These are phyloP conservation scores for Cyclospora cayetanensis DNA, from an alignment of 169 alveolate genomes.

Conservation along the genomic window DNA sequence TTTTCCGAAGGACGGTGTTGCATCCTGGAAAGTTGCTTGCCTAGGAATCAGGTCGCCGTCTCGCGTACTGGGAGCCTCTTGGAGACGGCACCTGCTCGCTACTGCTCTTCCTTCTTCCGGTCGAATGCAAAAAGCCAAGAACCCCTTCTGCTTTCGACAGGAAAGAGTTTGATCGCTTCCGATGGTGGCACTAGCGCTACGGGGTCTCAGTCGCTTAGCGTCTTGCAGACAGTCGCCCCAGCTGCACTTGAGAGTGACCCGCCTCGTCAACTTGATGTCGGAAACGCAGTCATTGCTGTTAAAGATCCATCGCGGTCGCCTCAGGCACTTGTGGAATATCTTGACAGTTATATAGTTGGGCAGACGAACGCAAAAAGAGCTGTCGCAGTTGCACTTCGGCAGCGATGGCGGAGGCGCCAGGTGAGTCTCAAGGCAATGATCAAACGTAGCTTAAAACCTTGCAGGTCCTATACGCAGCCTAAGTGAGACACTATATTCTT, in stretches of 20 bases:
- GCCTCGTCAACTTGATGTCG: not conserved
- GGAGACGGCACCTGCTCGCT: not conserved
- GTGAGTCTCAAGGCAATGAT: not conserved
- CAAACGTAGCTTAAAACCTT: not conserved
- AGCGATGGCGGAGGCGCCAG: conserved; percentile 73
- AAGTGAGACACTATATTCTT: not conserved
- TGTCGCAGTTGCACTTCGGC: conserved; percentile 84
- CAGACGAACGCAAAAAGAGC: conserved; percentile 87
- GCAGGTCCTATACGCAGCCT: not conserved
- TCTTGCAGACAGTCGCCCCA: not conserved
- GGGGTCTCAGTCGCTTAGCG: not conserved
- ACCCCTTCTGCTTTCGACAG: not conserved
- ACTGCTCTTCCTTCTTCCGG: not conserved
- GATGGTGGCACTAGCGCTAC: not conserved
- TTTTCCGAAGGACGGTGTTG: too few relatives aligned
- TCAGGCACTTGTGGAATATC: conserved; percentile 77
- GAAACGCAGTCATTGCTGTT: not conserved
- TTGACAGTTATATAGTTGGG: conserved; percentile 83
- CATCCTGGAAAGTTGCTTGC: not conserved
- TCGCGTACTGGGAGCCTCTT: not conserved
- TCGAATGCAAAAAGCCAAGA: not conserved
- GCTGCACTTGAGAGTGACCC: not conserved
- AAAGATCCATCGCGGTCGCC: conserved; percentile 62
- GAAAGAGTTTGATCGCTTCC: not conserved
- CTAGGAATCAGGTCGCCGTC: not conserved